A percentile compares a stretch with the other conserved stretches of the same genome.
These are phyloP conservation scores for Venturia asperata DNA, from an alignment of 2,329 filamentous ascomycete species.

Conservation along the genomic window DNA sequence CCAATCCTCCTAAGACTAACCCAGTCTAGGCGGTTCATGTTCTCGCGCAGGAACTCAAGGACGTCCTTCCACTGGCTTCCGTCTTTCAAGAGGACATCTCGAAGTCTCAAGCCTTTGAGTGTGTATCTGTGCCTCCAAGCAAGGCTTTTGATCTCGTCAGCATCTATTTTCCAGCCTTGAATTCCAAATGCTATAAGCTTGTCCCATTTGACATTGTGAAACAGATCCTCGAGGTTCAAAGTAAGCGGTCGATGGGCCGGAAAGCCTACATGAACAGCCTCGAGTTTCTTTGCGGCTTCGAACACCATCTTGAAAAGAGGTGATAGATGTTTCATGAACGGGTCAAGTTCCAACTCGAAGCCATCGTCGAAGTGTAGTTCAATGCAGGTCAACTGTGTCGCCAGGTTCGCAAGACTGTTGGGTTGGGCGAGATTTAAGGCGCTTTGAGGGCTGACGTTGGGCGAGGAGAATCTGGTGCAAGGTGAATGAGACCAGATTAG, in stretches of 20 bases:
- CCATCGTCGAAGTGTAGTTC: conserved; percentile 58
- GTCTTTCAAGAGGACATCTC: conserved; percentile 54
- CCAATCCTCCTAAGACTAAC: conserved; percentile 56
- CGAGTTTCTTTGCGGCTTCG: conserved; percentile 51
- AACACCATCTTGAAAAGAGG: conserved; percentile 53
- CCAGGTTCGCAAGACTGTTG: conserved; percentile 44
- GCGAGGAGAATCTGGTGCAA: conserved; percentile 54
- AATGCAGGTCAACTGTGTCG: conserved; percentile 52
- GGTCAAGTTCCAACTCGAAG: conserved; percentile 51
- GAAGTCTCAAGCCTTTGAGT: conserved; percentile 52
- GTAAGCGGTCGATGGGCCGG: conserved; percentile 50
- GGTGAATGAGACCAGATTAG: conserved; percentile 50
- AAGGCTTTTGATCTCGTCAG: conserved; percentile 54
- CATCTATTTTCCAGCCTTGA: conserved; percentile 55
- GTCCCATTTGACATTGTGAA: conserved; percentile 56
- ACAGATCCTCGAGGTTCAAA: conserved; percentile 53
- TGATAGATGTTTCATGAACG: conserved; percentile 52
- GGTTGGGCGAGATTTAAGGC: conserved; percentile 46
- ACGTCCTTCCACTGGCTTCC: conserved; percentile 56
- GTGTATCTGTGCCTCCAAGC: conserved; percentile 49
- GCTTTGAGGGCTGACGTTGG: conserved; percentile 55
- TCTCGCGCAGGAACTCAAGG: conserved; percentile 47
- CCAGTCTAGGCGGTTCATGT: conserved; percentile 53
- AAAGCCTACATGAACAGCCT: conserved; percentile 59
- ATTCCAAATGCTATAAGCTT: conserved; percentile 57